phyloP scores from a whole-genome alignment of 139 green algal genomes.

The Raphidocelis subcapitata region DNA sequence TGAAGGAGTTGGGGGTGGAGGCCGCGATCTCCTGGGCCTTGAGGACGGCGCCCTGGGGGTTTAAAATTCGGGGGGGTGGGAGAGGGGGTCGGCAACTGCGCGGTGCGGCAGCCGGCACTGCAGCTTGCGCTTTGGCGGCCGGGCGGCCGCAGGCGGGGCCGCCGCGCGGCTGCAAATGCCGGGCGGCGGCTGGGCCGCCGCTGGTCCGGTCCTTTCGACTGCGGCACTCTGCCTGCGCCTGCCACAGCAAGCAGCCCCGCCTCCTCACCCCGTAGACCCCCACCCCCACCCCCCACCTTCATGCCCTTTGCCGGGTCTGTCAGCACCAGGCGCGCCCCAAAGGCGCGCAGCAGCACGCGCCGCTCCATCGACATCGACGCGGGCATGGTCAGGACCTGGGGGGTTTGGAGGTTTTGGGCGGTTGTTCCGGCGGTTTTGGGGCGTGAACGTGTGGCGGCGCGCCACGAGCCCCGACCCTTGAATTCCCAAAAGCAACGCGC shows the following conservation, averaged over 20 bases:
- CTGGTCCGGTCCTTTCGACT: neutral
- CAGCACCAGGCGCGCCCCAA: slow-evolving; percentile 89
- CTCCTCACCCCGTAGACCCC: neutral
- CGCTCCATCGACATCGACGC: slow-evolving; percentile 96
- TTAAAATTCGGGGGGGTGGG: too few relatives aligned
- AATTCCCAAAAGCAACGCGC: too few relatives aligned
- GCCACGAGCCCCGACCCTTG: too few relatives aligned
- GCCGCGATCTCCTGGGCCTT: slow-evolving; percentile 91
- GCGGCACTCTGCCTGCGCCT: too few relatives aligned
- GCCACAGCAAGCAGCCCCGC: neutral
- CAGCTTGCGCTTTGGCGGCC: too few relatives aligned
- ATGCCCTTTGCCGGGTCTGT: slow-evolving; percentile 78
- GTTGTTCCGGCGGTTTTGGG: too few relatives aligned
- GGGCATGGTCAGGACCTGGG: slow-evolving; percentile 99
- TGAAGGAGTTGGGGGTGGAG: slow-evolving; percentile 74
- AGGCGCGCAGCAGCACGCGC: slow-evolving; percentile 88
- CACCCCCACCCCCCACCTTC: slow-evolving; percentile 36
- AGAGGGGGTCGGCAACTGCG: too few relatives aligned
- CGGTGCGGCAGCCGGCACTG: too few relatives aligned
- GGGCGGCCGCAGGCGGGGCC: neutral
- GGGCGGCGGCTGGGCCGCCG: too few relatives aligned
- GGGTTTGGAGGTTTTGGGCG: slow-evolving; percentile 80
- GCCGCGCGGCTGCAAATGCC: neutral
- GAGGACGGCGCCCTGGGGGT: slow-evolving; percentile 80
- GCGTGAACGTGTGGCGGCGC: too few relatives aligned